phyloP scores from a whole-genome alignment of 805 yeast genomes.

The Wickerhamiella galacta region DNA sequence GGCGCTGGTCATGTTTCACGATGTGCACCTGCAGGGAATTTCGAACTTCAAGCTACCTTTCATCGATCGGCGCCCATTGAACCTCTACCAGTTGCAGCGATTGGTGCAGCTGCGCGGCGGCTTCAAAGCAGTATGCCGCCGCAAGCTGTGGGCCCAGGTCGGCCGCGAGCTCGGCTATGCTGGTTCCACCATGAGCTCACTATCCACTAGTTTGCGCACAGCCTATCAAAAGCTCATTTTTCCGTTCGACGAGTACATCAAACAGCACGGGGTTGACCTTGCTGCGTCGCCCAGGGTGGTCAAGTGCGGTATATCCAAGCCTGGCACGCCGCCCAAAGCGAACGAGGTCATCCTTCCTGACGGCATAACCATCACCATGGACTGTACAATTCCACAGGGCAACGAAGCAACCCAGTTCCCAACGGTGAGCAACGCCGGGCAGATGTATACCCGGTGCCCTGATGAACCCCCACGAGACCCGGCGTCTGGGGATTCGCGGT shows the following conservation, averaged over 20 bases:
- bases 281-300: conserved; percentile 1
- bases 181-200: conserved; percentile 53
- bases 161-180: conserved; percentile 67
- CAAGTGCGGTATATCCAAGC: conserved; percentile 34
- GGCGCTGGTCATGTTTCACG: conserved; percentile 3
- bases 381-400: background rate
- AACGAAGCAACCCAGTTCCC: background rate
- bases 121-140: conserved; percentile 39
- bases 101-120: conserved; percentile 56
- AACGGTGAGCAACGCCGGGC: background rate
- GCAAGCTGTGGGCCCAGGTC: conserved; percentile 66
- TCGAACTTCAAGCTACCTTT: conserved; percentile 34
- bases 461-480: background rate
- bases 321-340: conserved; percentile 24
- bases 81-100: conserved; percentile 40
- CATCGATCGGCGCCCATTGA: conserved; percentile 49
- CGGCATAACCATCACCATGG: conserved; percentile 2
- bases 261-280: conserved; percentile 12
- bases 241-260: conserved; percentile 24
- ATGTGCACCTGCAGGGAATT: background rate
- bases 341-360: conserved; percentile 23
- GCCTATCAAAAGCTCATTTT: conserved; percentile 26
- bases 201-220: conserved; percentile 47
- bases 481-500: background rate
- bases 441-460: no score